Percentiles rank a stretch among this genome's conserved stretches.
Conservation (phyloP, 805 yeast genomes). For the Priceomyces medius region DNA sequence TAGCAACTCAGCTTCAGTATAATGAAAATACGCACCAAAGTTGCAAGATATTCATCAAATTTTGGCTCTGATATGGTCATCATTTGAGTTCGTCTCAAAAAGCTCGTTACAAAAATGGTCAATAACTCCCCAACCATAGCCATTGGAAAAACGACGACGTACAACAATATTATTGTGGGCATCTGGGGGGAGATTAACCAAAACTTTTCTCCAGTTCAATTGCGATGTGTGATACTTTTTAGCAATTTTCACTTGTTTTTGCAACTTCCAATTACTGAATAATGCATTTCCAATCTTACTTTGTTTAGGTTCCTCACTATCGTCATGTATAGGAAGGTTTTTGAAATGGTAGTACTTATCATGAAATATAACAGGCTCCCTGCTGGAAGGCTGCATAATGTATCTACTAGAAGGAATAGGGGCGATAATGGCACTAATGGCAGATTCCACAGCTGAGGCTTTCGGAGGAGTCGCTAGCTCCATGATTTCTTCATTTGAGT, state of each 20-base stretch:
- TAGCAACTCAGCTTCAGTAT: no score
- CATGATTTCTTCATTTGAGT: not conserved
- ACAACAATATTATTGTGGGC: constrained; percentile 47
- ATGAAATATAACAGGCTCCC: constrained; percentile 42
- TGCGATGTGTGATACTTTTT: constrained; percentile 37
- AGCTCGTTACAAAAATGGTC: constrained; percentile 37
- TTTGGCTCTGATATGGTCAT: constrained; percentile 7
- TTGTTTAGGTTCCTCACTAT: constrained; percentile 17
- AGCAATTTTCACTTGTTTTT: constrained; percentile 42
- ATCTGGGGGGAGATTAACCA: constrained; percentile 45
- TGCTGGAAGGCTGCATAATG: constrained; percentile 31
- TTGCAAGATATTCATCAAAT: no score
- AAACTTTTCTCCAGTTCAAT: constrained; percentile 44
- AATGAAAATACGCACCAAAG: no score
- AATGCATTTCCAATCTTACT: constrained; percentile 12
- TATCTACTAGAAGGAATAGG: constrained; percentile 38
- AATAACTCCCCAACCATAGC: constrained; percentile 48
- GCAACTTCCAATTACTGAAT: constrained; percentile 33
- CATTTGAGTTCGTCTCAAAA: constrained; percentile 12
- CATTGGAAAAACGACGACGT: constrained; percentile 43
- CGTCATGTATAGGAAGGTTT: constrained; percentile 21
- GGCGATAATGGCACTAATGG: constrained; percentile 37
- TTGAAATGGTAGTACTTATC: constrained; percentile 39
- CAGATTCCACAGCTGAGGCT: constrained; percentile 44
- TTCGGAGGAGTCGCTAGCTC: constrained; percentile 36